A percentile compares a stretch with the other conserved stretches of the same genome.
Conservation (phyloP, 768 basidiomycete species). For the Leccinum arenicola region DNA sequence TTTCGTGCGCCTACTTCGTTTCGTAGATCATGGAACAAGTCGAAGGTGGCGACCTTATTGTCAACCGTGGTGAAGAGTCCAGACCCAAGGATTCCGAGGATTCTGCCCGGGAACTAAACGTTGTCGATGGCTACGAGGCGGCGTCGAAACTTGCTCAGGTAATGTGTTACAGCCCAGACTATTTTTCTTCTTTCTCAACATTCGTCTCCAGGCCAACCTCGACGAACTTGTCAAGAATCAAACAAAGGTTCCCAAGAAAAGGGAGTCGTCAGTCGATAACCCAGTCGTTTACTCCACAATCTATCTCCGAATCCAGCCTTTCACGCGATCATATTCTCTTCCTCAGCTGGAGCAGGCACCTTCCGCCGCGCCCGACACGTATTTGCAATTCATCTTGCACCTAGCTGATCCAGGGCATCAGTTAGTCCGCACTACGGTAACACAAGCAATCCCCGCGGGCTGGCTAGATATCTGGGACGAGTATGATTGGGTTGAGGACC, state of each 20-base stretch:
- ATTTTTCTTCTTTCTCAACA: background rate
- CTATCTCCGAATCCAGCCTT: constrained; percentile 92
- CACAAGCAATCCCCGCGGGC: constrained; percentile 76
- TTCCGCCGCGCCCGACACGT: constrained; percentile 28
- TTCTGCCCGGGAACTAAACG: constrained; percentile 65
- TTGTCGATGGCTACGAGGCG: constrained; percentile 80
- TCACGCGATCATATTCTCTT: constrained; percentile 54
- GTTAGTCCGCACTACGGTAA: constrained; percentile 71
- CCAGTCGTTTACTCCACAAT: constrained; percentile 86
- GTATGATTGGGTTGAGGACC: constrained; percentile 95
- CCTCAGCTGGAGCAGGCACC: constrained; percentile 30
- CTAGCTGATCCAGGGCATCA: constrained; percentile 78
- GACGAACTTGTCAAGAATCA: constrained; percentile 73
- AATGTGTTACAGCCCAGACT: constrained; percentile 12
- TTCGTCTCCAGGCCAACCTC: constrained; percentile 59
- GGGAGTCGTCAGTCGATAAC: constrained; percentile 38
- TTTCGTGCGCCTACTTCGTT: constrained; percentile 4
- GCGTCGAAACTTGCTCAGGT: constrained; percentile 87
- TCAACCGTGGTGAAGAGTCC: constrained; percentile 79
- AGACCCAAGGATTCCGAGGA: constrained; percentile 55
- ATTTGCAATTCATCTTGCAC: constrained; percentile 63
- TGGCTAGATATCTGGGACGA: constrained; percentile 93
- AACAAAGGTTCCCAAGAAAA: constrained; percentile 30
- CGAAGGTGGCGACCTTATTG: constrained; percentile 86
- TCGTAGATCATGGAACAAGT: constrained; percentile 89